A percentile compares a stretch with the other conserved stretches of the same genome.
Conservation (phyloP, 768 basidiomycete species). For the Dictyophora rubrovolvata region DNA sequence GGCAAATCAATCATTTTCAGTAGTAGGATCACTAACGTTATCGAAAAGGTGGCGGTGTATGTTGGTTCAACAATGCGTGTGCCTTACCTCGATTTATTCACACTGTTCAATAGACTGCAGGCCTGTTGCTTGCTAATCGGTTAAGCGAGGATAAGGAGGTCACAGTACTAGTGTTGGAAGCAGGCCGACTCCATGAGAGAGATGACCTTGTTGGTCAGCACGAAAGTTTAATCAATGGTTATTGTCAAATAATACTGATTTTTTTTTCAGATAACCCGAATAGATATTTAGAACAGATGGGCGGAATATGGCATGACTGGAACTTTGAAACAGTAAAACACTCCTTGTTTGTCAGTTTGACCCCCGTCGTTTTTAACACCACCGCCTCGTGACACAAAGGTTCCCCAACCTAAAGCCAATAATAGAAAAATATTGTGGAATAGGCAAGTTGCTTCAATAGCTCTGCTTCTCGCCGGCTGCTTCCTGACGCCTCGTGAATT, state of each 20-base stretch:
- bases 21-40: too few species aligned
- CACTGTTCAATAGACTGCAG: slow-evolving; percentile 1
- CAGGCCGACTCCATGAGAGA: slow-evolving; percentile 8
- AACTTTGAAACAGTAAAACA: neutral
- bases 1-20: too few species aligned
- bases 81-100: too few species aligned
- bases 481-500: neutral
- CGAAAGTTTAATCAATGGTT: neutral
- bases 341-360: neutral
- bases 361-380: neutral
- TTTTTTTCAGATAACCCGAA: neutral
- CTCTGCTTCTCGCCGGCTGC: neutral
- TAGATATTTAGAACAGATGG: neutral
- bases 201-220: neutral
- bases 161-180: slow-evolving; percentile 14
- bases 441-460: neutral
- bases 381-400: neutral
- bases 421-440: neutral
- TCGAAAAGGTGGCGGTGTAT: too few species aligned
- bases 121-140: slow-evolving; percentile 12
- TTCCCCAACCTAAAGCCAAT: neutral
- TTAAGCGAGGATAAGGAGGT: slow-evolving; percentile 9
- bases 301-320: neutral
- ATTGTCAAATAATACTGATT: neutral
- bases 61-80: too few species aligned